Evolutionary conservation across 106 monocot species (phyloP), one percentile per base, ranked within the genome.

Genomic region (Phalaenopsis aphrodite): DNA sequence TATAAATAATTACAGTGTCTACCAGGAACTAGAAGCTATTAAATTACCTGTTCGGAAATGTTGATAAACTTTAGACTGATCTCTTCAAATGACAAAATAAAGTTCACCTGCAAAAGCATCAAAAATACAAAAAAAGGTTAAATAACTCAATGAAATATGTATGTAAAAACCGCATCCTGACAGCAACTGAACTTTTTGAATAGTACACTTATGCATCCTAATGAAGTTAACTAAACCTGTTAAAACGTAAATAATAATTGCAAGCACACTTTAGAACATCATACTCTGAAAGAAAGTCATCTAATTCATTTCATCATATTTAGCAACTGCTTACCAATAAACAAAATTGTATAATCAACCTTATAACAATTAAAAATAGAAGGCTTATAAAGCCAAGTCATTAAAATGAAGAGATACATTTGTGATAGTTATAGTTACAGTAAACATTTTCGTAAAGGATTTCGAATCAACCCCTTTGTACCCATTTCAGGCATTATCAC

Each of bases 1-100:
- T 52, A 64, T 41, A 71, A 71, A 38, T 39, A 71, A 74, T n/a
- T 74, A 73, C 5, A 74, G 41, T 69, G 69, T 37, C 24, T 19
- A 39, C 38, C 74, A 43, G 43, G 12, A 74, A 73, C 8, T 69
- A 9, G 24, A 46, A 49, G 8, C 76, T 76, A 76, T 10, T n/a
- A 18, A 11, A 41, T 81, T 92, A 94, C 99, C 92, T 93, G 94
- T 83, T 95, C 95, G 71, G 91, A 91, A 75, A 90, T 82, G 67
- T 79, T 76, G 58, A 99, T 85, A 88, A 99, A 99, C 82, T 99
- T 95, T 56, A 99, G 85, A 85, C 90, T 99, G 87, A 99, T 99
- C 82, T 99, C 99, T 81, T 99, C 99, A 86, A 99, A 99, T 76
- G 99, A 95, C 56, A 95, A 64, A 48, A 91, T 83, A 79, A 88